Evolutionary conservation across 2,329 filamentous ascomycete genomes (phyloP).

Genomic region (Rasamsonia emersonii): DNA sequence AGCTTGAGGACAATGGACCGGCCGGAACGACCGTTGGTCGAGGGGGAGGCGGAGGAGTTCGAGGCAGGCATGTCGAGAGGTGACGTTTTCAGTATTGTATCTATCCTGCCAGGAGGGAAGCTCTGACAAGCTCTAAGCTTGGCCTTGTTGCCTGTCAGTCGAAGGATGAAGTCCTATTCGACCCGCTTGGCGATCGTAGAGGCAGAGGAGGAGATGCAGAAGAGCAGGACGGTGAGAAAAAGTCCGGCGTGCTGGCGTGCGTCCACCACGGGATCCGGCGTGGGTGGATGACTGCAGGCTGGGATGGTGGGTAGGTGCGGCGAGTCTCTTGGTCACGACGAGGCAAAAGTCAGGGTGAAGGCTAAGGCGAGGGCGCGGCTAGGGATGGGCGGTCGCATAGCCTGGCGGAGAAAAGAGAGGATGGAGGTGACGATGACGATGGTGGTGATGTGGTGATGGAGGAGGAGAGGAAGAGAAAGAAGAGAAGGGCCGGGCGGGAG

Average conservation of each 20-base stretch:
- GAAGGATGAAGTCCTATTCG: too few relatives aligned
- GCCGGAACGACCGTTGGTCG: constrained; percentile 28
- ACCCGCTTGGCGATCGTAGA: too few relatives aligned
- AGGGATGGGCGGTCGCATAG: constrained; percentile 23
- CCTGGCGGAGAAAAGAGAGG: constrained; percentile 10
- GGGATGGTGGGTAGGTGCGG: constrained; percentile 12
- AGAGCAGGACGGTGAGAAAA: constrained; percentile 15
- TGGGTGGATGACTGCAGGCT: constrained; percentile 10
- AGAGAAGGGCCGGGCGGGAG: constrained; percentile 11
- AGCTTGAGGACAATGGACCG: constrained; percentile 32
- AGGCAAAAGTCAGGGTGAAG: constrained; percentile 21
- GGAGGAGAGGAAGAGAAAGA: constrained; percentile 12
- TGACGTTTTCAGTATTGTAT: too few relatives aligned
- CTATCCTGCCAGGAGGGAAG: too few relatives aligned
- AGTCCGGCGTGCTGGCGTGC: constrained; percentile 12
- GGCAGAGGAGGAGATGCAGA: too few relatives aligned
- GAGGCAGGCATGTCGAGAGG: constrained; percentile 18
- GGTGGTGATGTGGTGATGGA: constrained; percentile 13
- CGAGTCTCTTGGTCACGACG: constrained; percentile 28
- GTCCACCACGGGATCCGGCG: constrained; percentile 7
- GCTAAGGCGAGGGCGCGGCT: constrained; percentile 14
- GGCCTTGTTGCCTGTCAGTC: too few relatives aligned
- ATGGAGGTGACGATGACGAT: constrained; percentile 16
- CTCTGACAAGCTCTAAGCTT: too few relatives aligned
- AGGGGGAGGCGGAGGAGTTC: constrained; percentile 17